Evolutionary conservation across 2,329 filamentous ascomycete species (phyloP), one percentile per base, ranked within the genome.

Genomic region (Aureobasidium zeae): DNA sequence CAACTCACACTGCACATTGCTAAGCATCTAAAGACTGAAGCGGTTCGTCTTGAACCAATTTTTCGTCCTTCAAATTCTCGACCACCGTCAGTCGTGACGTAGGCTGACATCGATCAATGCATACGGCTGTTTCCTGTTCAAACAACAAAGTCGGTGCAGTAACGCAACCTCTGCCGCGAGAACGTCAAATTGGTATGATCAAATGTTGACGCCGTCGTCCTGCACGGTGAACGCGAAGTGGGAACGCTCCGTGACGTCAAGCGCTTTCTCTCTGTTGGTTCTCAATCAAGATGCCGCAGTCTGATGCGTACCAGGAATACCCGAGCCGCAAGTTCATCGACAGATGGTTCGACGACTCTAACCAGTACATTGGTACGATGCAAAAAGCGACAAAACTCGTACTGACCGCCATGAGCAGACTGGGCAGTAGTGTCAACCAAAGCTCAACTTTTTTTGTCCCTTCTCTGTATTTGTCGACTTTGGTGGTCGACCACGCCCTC

Each of bases 361-460:
- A 31, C 15, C 13, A 15, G 37, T 19, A 13, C 17, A 13, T 24
- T 41, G 37, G 37, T 19, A 15, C 16, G 6, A 6, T 11, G 19
- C n/a, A 22, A n/a, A 28, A 9, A 16, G n/a, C n/a, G n/a, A n/a
- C n/a, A n/a, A n/a, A n/a, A n/a, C n/a, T n/a, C n/a, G n/a, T n/a
- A n/a, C n/a, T n/a, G n/a, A n/a, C n/a, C n/a, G n/a, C n/a, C n/a
- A n/a, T n/a, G n/a, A n/a, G n/a, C n/a, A n/a, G n/a, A n/a, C n/a
- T n/a, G n/a, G n/a, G n/a, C n/a, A n/a, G n/a, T 32, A 17, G 10
- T 20, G 8, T 49, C 48, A 60, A 22, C 65, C 64, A 59, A 70
- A 70, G 11, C 60, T 62, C 46, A 70, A 51, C 49, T 56, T 66
- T 34, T 58, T 65, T 55, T 70, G 67, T 0, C 67, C 67, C 45